A percentile compares a stretch with the other conserved stretches of the same genome.
Conservation (phyloP, 2,329 filamentous ascomycete species). For the Fusarium sp. region DNA sequence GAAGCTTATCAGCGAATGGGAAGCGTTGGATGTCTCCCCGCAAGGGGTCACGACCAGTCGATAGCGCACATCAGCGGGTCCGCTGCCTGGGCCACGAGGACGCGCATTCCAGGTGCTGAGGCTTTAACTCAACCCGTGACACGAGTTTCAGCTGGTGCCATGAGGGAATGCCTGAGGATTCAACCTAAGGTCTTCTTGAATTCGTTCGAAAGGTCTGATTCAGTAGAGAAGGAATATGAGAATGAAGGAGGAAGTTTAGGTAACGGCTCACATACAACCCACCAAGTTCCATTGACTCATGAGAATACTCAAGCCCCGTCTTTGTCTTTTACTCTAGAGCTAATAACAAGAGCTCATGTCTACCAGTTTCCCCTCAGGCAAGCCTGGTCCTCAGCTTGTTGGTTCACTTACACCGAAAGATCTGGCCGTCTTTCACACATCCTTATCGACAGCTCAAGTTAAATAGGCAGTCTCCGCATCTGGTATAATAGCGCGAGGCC, state of each 20-base stretch:
- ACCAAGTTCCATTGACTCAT: not conserved
- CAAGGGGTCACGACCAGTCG: conserved; percentile 26
- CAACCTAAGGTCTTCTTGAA: too few relatives aligned
- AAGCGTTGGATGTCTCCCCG: not conserved
- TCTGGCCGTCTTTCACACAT: not conserved
- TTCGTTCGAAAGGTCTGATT: not conserved
- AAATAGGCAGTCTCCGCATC: conserved; percentile 1
- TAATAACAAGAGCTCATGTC: too few relatives aligned
- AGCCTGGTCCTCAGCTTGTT: not conserved
- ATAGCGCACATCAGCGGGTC: conserved; percentile 28
- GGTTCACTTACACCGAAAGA: not conserved
- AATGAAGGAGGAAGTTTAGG: accelerated
- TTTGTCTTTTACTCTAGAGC: too few relatives aligned
- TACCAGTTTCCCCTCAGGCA: not conserved
- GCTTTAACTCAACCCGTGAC: conserved; percentile 5
- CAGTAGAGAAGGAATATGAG: not conserved
- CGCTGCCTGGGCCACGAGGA: conserved; percentile 27
- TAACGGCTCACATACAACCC: not conserved
- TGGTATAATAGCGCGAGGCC: conserved; percentile 29
- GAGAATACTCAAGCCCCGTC: not conserved
- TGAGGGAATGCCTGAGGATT: not conserved
- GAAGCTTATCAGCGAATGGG: conserved; percentile 19
- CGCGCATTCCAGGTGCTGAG: conserved; percentile 1
- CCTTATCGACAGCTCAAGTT: not conserved
- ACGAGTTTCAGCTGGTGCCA: conserved; percentile 3